phyloP scores from a whole-genome alignment of 352 stramenopile genomes.

The Globisporangium splendens region DNA sequence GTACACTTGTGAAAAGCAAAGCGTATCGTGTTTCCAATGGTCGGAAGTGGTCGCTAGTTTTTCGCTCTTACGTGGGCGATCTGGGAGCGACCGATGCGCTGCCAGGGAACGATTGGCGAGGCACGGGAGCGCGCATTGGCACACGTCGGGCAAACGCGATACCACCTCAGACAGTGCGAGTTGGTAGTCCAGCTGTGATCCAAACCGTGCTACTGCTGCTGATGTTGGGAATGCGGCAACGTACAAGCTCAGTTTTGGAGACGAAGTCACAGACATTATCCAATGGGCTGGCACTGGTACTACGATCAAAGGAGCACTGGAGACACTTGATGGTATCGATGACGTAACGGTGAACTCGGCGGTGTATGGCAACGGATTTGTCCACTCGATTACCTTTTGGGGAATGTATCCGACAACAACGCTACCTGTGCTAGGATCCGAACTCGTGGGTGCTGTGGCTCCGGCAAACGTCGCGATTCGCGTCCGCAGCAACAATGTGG shows the following conservation, averaged over 20 bases:
- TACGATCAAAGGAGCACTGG: slow-evolving; percentile 36
- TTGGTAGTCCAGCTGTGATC: slow-evolving; percentile 47
- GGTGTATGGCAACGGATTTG: slow-evolving; percentile 42
- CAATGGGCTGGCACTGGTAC: slow-evolving; percentile 26
- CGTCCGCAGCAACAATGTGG: slow-evolving; percentile 46
- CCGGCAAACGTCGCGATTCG: slow-evolving; percentile 29
- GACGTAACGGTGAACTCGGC: slow-evolving; percentile 46
- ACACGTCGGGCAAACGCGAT: slow-evolving; percentile 34
- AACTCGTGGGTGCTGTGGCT: slow-evolving; percentile 17
- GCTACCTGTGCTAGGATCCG: slow-evolving; percentile 36
- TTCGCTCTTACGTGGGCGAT: slow-evolving; percentile 56
- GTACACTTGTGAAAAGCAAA: slow-evolving; percentile 28
- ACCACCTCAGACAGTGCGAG: slow-evolving; percentile 31
- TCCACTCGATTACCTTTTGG: slow-evolving; percentile 88
- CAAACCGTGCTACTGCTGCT: slow-evolving; percentile 41
- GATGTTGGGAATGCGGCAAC: slow-evolving; percentile 26
- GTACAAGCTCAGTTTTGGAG: slow-evolving; percentile 53
- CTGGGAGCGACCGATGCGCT: slow-evolving; percentile 57
- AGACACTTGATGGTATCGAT: slow-evolving; percentile 46
- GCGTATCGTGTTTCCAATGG: slow-evolving; percentile 40
- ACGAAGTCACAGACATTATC: slow-evolving; percentile 37
- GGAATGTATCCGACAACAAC: slow-evolving; percentile 60
- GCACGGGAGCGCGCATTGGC: slow-evolving; percentile 47
- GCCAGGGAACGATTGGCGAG: slow-evolving; percentile 55
- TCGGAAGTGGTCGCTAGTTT: slow-evolving; percentile 62